A percentile compares a stretch with the other conserved stretches of the same genome.
These are phyloP conservation scores for Condylostoma magnum DNA, from an alignment of 169 alveolate species.

Conservation along the genomic window DNA sequence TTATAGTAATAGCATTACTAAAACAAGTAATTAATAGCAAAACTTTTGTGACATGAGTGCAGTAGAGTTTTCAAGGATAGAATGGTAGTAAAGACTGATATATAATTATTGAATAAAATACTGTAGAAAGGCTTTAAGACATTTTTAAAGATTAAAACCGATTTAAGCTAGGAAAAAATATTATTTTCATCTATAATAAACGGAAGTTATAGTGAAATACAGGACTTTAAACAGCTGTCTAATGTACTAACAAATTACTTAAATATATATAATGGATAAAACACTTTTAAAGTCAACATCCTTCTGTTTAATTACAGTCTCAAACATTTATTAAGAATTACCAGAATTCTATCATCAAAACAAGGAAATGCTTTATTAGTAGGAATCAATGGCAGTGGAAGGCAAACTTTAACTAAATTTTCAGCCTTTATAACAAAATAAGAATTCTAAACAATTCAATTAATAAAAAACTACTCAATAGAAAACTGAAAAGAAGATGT, in stretches of 20 bases:
- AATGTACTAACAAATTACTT: conserved; percentile 60
- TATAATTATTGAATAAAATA: conserved; percentile 61
- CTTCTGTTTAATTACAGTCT: conserved; percentile 70
- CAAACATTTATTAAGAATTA: conserved; percentile 66
- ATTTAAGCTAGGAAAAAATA: conserved; percentile 48
- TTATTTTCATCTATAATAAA: conserved; percentile 49
- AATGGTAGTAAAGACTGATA: conserved; percentile 67
- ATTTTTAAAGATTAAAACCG: conserved; percentile 62
- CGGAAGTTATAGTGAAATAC: conserved; percentile 57
- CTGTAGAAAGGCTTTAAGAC: conserved; percentile 63
- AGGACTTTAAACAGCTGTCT: conserved; percentile 37
- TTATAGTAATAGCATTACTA: conserved; percentile 53
- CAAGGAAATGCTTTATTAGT: conserved; percentile 55
- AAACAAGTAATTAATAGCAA: conserved; percentile 52
- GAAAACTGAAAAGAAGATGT: conserved; percentile 84
- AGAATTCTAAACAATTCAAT: conserved; percentile 74
- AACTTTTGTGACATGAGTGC: conserved; percentile 84
- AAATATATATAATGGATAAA: conserved; percentile 37
- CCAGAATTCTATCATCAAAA: conserved; percentile 58
- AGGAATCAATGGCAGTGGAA: conserved; percentile 46
- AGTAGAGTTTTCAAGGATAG: conserved; percentile 84
- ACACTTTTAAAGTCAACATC: conserved; percentile 57
- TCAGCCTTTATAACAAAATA: conserved; percentile 62
- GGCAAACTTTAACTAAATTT: conserved; percentile 64
- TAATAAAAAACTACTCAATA: conserved; percentile 59